These are phyloP conservation scores for Casuarina equisetifolia DNA, from an alignment of 306 rosid genomes.

Conservation along the genomic window DNA sequence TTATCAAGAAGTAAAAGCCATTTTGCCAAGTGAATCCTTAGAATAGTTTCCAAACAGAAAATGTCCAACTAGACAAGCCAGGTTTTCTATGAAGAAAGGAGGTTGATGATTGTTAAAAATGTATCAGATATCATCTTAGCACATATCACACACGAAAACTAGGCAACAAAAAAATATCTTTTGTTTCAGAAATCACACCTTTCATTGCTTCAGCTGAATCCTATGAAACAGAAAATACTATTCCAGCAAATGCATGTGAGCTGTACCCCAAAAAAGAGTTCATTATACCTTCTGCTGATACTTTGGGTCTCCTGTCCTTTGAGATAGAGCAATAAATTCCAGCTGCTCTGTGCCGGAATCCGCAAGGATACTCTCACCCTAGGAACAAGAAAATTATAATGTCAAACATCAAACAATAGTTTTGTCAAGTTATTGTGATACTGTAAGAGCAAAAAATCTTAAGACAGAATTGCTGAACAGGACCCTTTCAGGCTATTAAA, in stretches of 20 bases:
- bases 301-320: constrained; percentile 93
- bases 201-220: neutral
- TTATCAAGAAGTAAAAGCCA: constrained; percentile 21
- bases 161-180: neutral
- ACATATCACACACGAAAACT: constrained; percentile 2
- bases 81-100: neutral
- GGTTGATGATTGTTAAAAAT: constrained; percentile 1
- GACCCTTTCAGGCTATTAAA: neutral
- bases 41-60: constrained; percentile 3
- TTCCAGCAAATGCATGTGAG: neutral
- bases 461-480: no score
- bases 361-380: constrained; percentile 94
- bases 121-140: neutral
- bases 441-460: neutral
- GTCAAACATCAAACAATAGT: constrained; percentile 4
- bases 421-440: neutral
- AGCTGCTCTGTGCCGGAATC: constrained; percentile 98
- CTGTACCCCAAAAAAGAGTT: neutral
- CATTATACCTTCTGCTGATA: constrained; percentile 79
- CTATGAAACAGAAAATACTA: neutral
- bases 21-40: neutral
- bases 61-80: constrained; percentile 13
- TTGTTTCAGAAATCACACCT: neutral
- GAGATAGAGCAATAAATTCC: constrained; percentile 94
- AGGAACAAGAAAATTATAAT: constrained; percentile 26